A percentile compares a stretch with the other conserved stretches of the same genome.
Conservation (phyloP, 805 yeast species). For the Danielia reshetovae region DNA sequence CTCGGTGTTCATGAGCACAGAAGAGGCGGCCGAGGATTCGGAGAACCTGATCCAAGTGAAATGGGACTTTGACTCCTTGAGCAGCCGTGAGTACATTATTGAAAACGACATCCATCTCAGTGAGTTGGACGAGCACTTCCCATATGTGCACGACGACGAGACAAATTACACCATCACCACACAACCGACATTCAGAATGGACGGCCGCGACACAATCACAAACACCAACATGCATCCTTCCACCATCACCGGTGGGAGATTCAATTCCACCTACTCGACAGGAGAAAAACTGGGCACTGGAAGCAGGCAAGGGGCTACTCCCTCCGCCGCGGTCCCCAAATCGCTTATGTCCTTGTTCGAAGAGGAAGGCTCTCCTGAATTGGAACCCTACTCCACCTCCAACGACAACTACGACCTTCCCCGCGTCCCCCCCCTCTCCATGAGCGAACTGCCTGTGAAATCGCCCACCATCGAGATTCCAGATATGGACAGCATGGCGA, state of each 20-base stretch:
- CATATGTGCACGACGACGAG: constrained; percentile 11
- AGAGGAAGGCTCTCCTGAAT: constrained; percentile 7
- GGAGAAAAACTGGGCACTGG: constrained; percentile 3
- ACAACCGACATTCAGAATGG: constrained; percentile 7
- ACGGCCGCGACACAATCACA: constrained; percentile 24
- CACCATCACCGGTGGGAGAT: constrained; percentile 16
- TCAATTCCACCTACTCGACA: constrained; percentile 6
- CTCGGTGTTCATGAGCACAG: constrained; percentile 35
- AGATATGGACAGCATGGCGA: constrained; percentile 46
- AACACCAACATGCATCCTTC: constrained; percentile 13
- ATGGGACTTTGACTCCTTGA: constrained; percentile 88
- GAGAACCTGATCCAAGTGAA: constrained; percentile 44
- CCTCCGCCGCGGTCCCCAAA: constrained; percentile 9
- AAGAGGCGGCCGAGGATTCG: constrained; percentile 13
- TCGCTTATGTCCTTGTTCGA: constrained; percentile 15
- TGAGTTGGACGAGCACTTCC: constrained; percentile 24
- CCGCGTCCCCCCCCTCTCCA: constrained; percentile 6
- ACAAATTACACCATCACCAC: constrained; percentile 29
- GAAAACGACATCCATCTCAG: constrained; percentile 58
- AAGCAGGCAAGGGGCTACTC: no score
- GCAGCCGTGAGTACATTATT: constrained; percentile 66
- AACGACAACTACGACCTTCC: constrained; percentile 8
- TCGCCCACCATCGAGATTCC: constrained; percentile 72
- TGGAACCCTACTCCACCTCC: constrained; percentile 4
- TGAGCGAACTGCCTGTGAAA: constrained; percentile 20